These are phyloP conservation scores for Saturnispora sekii DNA, from an alignment of 805 yeast genomes.

Conservation along the genomic window DNA sequence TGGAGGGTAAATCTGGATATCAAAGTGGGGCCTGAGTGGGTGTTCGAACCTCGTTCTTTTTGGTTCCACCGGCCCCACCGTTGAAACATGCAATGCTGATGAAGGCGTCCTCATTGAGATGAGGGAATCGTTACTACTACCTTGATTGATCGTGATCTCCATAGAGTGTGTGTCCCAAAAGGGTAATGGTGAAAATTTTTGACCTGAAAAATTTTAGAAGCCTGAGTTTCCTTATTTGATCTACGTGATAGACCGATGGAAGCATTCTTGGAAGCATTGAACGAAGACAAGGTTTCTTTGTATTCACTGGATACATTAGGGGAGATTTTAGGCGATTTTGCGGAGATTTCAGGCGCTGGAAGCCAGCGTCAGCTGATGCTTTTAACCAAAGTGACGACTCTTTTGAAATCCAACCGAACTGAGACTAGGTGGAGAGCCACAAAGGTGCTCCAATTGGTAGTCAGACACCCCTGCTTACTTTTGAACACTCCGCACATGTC, in stretches of 20 bases:
- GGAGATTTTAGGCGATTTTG: conserved; percentile 16
- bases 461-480: conserved; percentile 27
- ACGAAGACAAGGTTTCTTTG: too few relatives aligned
- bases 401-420: conserved; percentile 35
- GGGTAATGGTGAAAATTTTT: too few relatives aligned
- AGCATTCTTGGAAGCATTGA: too few relatives aligned
- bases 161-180: not conserved
- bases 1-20: conserved; percentile 70
- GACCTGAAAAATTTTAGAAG: too few relatives aligned
- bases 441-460: conserved; percentile 32
- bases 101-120: conserved; percentile 33
- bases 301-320: conserved; percentile 2
- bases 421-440: conserved; percentile 51
- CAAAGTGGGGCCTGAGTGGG: conserved; percentile 70
- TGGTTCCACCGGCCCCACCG: conserved; percentile 81
- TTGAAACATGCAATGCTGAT: conserved; percentile 51
- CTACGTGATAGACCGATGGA: too few relatives aligned
- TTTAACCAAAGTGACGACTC: conserved; percentile 34
- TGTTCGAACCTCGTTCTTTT: conserved; percentile 73
- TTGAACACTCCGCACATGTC: conserved; percentile 33
- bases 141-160: conserved; percentile 1
- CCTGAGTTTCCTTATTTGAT: not conserved
- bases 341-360: conserved; percentile 24
- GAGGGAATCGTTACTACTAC: conserved; percentile 2
- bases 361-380: conserved; percentile 43